phyloP scores from a whole-genome alignment of 2,329 filamentous ascomycete species.

The Lachnellula occidentalis region DNA sequence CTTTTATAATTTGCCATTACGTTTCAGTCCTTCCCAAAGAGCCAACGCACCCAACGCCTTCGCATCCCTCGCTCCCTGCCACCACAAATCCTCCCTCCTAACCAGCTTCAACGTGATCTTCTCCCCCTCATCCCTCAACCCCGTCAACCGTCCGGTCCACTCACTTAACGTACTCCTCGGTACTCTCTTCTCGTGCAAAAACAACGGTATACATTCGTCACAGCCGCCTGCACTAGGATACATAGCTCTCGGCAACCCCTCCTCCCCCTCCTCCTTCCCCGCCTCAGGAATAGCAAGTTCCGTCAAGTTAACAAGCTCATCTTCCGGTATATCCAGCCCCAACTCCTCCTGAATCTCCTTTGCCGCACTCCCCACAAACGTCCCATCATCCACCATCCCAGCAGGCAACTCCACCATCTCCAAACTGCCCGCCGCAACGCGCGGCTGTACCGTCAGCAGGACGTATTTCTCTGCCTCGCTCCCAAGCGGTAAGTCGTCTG shows the following conservation, averaged over 20 bases:
- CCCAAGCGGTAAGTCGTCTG: conserved; percentile 39
- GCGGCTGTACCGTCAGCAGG: conserved; percentile 54
- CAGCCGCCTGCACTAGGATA: conserved; percentile 55
- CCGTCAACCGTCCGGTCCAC: conserved; percentile 54
- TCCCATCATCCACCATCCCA: conserved; percentile 52
- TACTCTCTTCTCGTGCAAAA: conserved; percentile 49
- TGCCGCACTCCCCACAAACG: conserved; percentile 52
- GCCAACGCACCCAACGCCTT: conserved; percentile 56
- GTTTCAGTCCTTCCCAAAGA: conserved; percentile 50
- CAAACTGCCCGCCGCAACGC: conserved; percentile 50
- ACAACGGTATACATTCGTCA: conserved; percentile 56
- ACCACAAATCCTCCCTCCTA: conserved; percentile 51
- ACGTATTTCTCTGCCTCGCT: conserved; percentile 46
- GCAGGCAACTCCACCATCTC: conserved; percentile 53
- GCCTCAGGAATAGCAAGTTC: conserved; percentile 46
- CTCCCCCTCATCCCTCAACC: conserved; percentile 52
- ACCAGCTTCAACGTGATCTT: conserved; percentile 58
- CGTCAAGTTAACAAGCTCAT: conserved; percentile 47
- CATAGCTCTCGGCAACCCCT: conserved; percentile 42
- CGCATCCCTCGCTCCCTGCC: conserved; percentile 50
- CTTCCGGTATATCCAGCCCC: conserved; percentile 46
- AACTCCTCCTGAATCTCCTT: conserved; percentile 58
- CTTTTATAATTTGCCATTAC: conserved; percentile 24
- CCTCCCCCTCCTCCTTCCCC: conserved; percentile 29
- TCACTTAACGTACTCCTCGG: conserved; percentile 44